Evolutionary conservation across 2,329 filamentous ascomycete species (phyloP).

Genomic region (Penicillium sp.): DNA sequence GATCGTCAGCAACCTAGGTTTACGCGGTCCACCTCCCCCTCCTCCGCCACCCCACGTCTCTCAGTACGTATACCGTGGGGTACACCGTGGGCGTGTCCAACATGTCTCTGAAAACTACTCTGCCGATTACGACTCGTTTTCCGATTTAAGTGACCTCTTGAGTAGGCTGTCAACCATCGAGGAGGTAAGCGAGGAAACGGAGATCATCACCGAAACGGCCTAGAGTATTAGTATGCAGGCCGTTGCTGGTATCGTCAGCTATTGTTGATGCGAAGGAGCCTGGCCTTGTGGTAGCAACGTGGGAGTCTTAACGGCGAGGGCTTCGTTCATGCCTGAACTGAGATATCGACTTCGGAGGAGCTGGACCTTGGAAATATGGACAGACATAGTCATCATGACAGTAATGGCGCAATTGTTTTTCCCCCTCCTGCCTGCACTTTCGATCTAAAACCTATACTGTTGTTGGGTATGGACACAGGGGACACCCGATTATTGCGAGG

Average conservation of each 20-base stretch:
- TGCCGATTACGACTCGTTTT: background rate
- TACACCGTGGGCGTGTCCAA: background rate
- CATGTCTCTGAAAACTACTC: background rate
- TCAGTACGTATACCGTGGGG: background rate
- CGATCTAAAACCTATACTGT: background rate
- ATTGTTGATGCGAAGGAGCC: background rate
- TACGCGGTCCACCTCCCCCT: background rate
- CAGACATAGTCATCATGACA: background rate
- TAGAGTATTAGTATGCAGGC: background rate
- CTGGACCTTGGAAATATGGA: background rate
- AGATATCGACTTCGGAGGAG: background rate
- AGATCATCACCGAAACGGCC: background rate
- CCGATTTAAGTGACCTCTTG: background rate
- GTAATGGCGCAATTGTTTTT: background rate
- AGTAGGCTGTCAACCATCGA: constrained; percentile 14
- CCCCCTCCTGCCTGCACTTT: background rate
- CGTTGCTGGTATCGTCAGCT: background rate
- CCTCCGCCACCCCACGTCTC: constrained; percentile 9
- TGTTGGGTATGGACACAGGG: background rate
- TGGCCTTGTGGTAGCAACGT: background rate
- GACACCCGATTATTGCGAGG: background rate
- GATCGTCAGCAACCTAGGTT: constrained; percentile 28
- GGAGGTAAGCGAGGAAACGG: constrained; percentile 9
- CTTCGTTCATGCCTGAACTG: background rate
- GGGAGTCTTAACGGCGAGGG: background rate